phyloP scores from a whole-genome alignment of 495 filamentous ascomycete species.

The Lophiotrema nucula region DNA sequence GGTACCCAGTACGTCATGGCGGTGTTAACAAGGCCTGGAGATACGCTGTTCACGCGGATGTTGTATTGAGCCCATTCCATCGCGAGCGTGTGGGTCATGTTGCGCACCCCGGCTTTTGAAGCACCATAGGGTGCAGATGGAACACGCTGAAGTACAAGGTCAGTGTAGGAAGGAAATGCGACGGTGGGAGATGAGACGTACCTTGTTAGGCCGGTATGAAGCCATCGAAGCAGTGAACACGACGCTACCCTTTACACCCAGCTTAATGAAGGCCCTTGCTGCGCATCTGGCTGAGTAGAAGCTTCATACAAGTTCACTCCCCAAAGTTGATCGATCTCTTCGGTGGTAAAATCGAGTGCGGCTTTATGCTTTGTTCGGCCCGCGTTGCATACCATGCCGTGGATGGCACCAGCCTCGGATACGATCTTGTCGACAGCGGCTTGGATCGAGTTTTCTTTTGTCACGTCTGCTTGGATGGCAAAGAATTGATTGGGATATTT shows the following conservation, averaged over 20 bases:
- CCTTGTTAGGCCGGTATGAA: conserved; percentile 49
- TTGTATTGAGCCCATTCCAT: conserved; percentile 50
- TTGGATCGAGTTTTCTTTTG: conserved; percentile 43
- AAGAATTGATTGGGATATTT: conserved; percentile 40
- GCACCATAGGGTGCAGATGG: conserved; percentile 35
- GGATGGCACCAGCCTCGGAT: conserved; percentile 45
- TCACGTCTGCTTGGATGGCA: conserved; percentile 46
- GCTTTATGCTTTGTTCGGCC: conserved; percentile 50
- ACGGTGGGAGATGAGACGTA: not conserved
- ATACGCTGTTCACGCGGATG: conserved; percentile 72
- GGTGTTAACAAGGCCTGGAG: conserved; percentile 81
- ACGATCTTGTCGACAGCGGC: conserved; percentile 45
- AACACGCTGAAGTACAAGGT: not conserved
- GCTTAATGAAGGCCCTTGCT: conserved; percentile 44
- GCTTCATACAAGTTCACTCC: conserved; percentile 37
- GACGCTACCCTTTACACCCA: conserved; percentile 46
- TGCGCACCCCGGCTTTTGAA: conserved; percentile 38
- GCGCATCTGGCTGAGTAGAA: conserved; percentile 43
- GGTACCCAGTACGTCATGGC: conserved; percentile 71
- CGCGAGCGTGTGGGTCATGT: conserved; percentile 45
- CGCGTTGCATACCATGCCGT: conserved; percentile 53
- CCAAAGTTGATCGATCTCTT: conserved; percentile 44
- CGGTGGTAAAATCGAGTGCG: conserved; percentile 44
- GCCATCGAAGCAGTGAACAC: conserved; percentile 50
- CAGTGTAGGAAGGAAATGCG: not conserved